Conservation (phyloP, 176 grass and related monocot species). For the Phoenix roebelenii region DNA sequence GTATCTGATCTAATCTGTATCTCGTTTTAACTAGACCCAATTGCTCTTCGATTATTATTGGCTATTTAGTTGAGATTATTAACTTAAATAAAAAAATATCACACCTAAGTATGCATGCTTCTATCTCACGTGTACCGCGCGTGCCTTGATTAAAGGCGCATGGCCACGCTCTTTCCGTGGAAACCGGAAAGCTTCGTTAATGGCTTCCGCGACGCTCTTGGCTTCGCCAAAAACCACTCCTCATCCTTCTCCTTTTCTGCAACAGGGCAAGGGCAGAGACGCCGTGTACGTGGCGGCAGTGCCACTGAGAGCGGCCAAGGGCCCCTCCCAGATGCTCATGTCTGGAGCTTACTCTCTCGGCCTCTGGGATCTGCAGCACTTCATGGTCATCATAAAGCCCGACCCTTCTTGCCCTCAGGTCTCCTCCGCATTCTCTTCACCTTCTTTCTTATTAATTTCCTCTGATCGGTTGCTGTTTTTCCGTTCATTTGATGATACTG, state of each 20-base stretch:
- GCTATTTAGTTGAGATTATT: too few relatives aligned
- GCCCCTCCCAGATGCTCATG: conserved; percentile 48
- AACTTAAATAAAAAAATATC: too few relatives aligned
- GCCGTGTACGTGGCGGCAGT: conserved; percentile 65
- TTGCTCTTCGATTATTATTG: too few relatives aligned
- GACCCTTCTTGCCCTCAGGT: conserved; percentile 34
- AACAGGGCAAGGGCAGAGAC: background rate
- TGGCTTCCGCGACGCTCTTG: too few relatives aligned
- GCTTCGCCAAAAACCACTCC: background rate
- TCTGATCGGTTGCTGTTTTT: background rate
- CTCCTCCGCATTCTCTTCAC: background rate
- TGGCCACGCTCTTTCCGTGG: too few relatives aligned
- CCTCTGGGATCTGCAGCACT: conserved; percentile 65
- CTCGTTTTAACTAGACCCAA: too few relatives aligned
- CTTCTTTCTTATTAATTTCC: background rate
- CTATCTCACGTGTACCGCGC: too few relatives aligned
- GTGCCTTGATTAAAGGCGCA: too few relatives aligned
- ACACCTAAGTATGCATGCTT: too few relatives aligned
- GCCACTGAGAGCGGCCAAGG: conserved; percentile 47
- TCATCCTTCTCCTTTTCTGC: conserved; percentile 4
- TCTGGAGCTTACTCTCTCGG: conserved; percentile 44
- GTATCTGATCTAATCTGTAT: too few relatives aligned
- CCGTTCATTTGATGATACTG: too few relatives aligned
- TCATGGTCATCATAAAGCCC: conserved; percentile 58
- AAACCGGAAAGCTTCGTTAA: too few relatives aligned